Percentiles rank a stretch among this genome's conserved stretches.
These are phyloP conservation scores for Alopecurus myosuroides DNA, from an alignment of 176 grass and related monocot genomes.

Conservation along the genomic window DNA sequence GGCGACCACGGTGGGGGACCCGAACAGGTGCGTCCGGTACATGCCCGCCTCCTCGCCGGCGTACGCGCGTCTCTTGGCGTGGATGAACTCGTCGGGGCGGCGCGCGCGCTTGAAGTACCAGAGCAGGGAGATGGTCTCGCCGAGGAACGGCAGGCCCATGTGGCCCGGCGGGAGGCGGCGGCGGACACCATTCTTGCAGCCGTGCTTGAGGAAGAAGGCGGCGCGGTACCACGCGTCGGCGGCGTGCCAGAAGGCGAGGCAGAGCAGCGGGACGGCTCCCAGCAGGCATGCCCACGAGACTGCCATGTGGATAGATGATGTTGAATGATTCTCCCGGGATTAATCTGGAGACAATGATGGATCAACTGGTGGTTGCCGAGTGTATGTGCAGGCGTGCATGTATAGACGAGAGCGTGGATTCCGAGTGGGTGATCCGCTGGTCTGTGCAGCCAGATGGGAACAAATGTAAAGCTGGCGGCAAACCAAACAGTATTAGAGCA, in stretches of 20 bases:
- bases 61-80: neutral
- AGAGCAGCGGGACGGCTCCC: neutral
- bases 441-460: neutral
- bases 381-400: neutral
- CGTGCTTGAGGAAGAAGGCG: constrained; percentile 7
- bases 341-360: no score
- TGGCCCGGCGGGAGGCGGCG: constrained; percentile 33
- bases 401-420: neutral
- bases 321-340: neutral
- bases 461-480: neutral
- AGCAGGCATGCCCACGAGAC: neutral
- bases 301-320: neutral
- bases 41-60: neutral
- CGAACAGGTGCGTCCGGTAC: constrained; percentile 34
- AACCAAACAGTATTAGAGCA: no score
- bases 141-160: constrained; percentile 42
- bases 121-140: constrained; percentile 21
- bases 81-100: constrained; percentile 18
- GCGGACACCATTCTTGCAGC: neutral
- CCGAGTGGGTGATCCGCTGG: neutral
- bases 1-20: constrained; percentile 21
- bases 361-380: no score
- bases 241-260: neutral
- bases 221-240: neutral
- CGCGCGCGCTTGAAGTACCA: constrained; percentile 37